Base-by-base conservation (phyloP, 371 early-diverging fungal species). In the Mortierella sp. region DNA sequence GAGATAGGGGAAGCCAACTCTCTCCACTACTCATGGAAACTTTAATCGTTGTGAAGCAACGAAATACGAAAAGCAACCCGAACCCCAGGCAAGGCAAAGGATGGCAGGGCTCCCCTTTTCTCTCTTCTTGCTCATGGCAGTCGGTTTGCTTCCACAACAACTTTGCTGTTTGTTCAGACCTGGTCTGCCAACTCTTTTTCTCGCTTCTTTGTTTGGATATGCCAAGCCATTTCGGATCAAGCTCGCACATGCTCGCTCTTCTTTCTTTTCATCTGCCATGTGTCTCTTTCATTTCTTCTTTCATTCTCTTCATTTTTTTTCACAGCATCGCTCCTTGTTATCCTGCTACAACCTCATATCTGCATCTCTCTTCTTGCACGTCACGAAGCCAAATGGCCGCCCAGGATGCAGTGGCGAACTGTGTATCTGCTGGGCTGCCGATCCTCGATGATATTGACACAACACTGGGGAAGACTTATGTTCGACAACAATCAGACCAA, bases 191-290 rank as follows among this genome's bases (percentile, higher is more conserved):
- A 8, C 48, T 5, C 48, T 31, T 13, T 16, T 31, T 28, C 60
- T 24, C 21, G 14, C 14, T 60, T 60, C 31, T 60, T 60, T 58
- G 58, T 28, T 28, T 58, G 58, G 13, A 47, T 13, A 28, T 60
- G 60, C 60, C 60, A 60, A 60, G 60, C 60, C 60, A 13, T 5
- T 34, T 63, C 63, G 63, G 63, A 31, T 63, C 63, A 34, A 63
- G 31, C 3, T 60, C 28, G 31, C 60, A 60, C 60, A 60, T 60
- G 60, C 7, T 31, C 50, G 50, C 50, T 13, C 16, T 13, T 50
- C 50, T 50, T 50, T 16, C 16, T 50, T 50, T 50, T 50, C 48
- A 48, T 48, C 48, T 48, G 48, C 48, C 9, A n/a, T 60, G 31
- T 19, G 34, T 19, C 19, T 19, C 3, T 31, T 1, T 14, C 28